A percentile compares a stretch with the other conserved stretches of the same genome.
phyloP scores from a whole-genome alignment of 179 eudicot genomes.

The Carnegiea gigantea region DNA sequence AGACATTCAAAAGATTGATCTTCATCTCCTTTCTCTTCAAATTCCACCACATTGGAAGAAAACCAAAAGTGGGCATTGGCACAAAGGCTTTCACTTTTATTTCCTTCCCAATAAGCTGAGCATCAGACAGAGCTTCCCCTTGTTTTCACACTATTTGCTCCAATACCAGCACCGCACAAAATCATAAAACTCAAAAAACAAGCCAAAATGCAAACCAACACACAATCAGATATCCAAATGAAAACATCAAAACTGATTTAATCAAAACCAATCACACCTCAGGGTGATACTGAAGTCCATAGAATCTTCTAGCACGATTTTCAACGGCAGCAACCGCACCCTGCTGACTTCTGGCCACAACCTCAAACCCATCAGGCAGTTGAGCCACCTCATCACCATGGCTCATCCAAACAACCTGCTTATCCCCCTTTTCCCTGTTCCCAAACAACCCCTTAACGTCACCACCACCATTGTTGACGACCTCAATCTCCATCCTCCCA shows the following conservation, averaged over 20 bases:
- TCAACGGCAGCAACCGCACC: constrained; percentile 88
- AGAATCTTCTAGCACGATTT: constrained; percentile 55
- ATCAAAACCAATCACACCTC: constrained; percentile 45
- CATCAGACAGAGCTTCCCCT: background rate
- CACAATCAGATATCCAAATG: background rate
- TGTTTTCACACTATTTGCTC: background rate
- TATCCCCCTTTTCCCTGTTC: constrained; percentile 51
- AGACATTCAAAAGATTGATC: background rate
- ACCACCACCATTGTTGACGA: constrained; percentile 33
- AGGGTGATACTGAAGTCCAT: constrained; percentile 94
- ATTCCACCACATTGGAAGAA: background rate
- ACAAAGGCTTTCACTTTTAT: background rate
- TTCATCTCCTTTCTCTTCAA: background rate
- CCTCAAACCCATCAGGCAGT: constrained; percentile 82
- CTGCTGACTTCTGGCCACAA: constrained; percentile 72
- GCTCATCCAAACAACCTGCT: constrained; percentile 96
- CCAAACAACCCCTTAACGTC: constrained; percentile 44
- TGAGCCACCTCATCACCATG: constrained; percentile 87
- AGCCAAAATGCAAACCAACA: no score
- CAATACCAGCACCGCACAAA: background rate
- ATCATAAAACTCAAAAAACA: background rate
- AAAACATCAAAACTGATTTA: background rate
- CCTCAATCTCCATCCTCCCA: constrained; percentile 93
- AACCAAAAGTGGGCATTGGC: background rate
- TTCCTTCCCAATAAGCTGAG: background rate